Conservation (phyloP, 169 alveolate species). For the Plasmodium ovale region DNA sequence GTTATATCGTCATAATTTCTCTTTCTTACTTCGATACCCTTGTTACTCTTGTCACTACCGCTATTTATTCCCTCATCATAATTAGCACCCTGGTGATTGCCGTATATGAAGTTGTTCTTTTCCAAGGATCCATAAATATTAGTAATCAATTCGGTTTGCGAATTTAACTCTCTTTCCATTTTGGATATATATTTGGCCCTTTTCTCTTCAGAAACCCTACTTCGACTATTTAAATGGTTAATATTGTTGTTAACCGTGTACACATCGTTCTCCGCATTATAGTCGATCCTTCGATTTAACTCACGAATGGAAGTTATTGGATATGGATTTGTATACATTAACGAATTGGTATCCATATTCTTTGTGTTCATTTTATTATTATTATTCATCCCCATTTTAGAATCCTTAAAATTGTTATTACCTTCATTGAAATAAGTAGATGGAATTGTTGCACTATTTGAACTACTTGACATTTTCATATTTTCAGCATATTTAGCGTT, state of each 20-base stretch:
- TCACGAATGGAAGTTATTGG: not conserved
- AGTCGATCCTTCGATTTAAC: not conserved
- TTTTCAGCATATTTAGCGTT: not conserved
- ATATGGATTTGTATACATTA: not conserved
- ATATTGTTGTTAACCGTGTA: no score
- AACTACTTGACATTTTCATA: not conserved
- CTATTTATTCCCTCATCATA: not conserved
- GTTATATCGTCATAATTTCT: no score
- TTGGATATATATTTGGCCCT: not conserved
- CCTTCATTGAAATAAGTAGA: not conserved
- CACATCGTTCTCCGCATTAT: no score
- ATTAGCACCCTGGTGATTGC: not conserved
- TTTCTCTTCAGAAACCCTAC: not conserved
- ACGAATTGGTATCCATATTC: not conserved
- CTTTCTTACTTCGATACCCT: no score
- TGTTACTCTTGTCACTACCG: not conserved
- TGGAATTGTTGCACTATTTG: not conserved
- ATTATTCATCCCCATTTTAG: no score
- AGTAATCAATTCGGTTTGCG: slow-evolving; percentile 42
- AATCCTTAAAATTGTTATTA: not conserved
- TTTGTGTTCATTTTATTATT: no score
- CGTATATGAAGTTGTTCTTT: slow-evolving; percentile 34
- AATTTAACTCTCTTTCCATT: slow-evolving; percentile 52
- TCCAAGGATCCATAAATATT: slow-evolving; percentile 26
- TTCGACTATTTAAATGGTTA: not conserved